These are phyloP conservation scores for Lepidium campestre DNA, from an alignment of 441 rosid species.

Conservation along the genomic window DNA sequence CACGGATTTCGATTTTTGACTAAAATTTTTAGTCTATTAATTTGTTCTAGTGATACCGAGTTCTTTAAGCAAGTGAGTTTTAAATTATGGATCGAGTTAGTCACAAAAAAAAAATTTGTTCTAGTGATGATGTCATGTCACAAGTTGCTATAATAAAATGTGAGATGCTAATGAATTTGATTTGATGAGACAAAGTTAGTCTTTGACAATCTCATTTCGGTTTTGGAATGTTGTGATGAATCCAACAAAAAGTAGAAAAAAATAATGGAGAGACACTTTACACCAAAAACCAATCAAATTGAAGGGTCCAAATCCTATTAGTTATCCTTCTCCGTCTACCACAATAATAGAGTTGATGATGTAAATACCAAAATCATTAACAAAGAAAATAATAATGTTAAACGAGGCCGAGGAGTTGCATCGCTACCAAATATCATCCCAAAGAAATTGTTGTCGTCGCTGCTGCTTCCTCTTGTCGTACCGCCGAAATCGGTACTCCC, in stretches of 20 bases:
- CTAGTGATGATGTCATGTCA: neutral
- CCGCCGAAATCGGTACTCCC: neutral
- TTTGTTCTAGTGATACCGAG: too few relatives aligned
- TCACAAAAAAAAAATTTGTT: too few relatives aligned
- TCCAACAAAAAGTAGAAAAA: neutral
- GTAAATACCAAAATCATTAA: constrained; percentile 43
- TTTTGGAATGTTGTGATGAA: neutral
- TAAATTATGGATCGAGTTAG: too few relatives aligned
- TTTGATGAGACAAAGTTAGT: constrained; percentile 1
- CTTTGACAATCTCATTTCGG: neutral
- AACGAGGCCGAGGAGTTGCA: constrained; percentile 29
- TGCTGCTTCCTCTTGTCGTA: constrained; percentile 21
- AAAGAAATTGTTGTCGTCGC: constrained; percentile 27
- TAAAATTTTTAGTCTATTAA: neutral
- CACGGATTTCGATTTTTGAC: neutral
- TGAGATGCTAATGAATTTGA: neutral
- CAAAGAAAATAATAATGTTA: constrained; percentile 31
- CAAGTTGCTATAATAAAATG: neutral
- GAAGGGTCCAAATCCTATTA: constrained; percentile 25
- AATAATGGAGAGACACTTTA: constrained; percentile 19
- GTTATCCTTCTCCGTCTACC: constrained; percentile 16
- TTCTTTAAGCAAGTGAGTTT: too few relatives aligned
- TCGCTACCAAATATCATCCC: constrained; percentile 75
- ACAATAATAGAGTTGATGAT: constrained; percentile 26
- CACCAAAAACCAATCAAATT: constrained; percentile 14